phyloP scores from a whole-genome alignment of 805 yeast genomes.

The Saccharomyces paradoxus region DNA sequence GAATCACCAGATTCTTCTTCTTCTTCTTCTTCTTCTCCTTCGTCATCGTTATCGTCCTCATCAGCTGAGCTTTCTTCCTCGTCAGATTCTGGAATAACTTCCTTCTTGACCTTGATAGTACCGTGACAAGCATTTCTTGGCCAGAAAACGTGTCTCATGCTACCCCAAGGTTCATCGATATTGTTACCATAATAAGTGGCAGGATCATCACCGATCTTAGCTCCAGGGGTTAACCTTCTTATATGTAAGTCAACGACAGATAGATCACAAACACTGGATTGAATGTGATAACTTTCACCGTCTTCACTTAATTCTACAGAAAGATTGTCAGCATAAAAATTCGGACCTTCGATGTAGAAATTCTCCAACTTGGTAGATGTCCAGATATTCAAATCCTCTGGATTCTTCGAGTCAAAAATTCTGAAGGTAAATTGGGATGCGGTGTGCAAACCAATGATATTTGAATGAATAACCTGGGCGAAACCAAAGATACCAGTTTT shows the following conservation, averaged over 20 bases:
- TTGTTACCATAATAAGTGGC: conserved; percentile 81
- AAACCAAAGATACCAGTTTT: conserved; percentile 66
- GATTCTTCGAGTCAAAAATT: conserved; percentile 38
- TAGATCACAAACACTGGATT: conserved; percentile 59
- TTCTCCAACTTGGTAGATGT: conserved; percentile 84
- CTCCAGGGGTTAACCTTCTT: conserved; percentile 61
- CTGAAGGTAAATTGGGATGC: conserved; percentile 94
- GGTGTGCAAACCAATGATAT: conserved; percentile 75
- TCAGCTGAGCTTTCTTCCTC: conserved; percentile 6
- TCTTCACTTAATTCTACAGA: conserved; percentile 53
- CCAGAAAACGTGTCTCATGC: conserved; percentile 95
- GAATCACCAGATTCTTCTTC: conserved; percentile 8
- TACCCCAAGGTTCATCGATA: conserved; percentile 83
- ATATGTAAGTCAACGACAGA: conserved; percentile 63
- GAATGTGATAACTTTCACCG: conserved; percentile 43
- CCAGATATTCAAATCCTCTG: conserved; percentile 47
- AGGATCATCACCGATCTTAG: conserved; percentile 87
- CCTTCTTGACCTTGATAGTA: conserved; percentile 40
- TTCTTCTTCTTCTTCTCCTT: conserved; percentile 10
- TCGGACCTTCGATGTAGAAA: conserved; percentile 61
- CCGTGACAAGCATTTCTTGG: conserved; percentile 78
- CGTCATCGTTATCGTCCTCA: conserved; percentile 11
- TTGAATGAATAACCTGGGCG: conserved; percentile 91
- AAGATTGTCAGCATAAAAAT: conserved; percentile 71
- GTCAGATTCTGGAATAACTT: conserved; percentile 8